Evolutionary conservation across 441 rosid species (phyloP).

Genomic region (Croton setiger): DNA sequence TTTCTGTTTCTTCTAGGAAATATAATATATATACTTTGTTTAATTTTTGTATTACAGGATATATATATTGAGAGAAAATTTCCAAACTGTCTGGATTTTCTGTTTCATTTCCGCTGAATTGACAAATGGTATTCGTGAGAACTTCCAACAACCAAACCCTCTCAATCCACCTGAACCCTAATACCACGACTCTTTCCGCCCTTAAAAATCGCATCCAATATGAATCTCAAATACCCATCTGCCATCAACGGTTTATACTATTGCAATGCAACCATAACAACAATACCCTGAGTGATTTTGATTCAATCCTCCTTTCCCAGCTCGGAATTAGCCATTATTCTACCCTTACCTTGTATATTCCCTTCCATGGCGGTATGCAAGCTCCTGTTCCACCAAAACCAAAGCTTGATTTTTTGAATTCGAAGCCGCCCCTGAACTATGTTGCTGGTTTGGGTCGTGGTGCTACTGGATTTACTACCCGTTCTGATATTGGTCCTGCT

Average conservation of each 20-base stretch:
- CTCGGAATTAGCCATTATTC: slow-evolving; percentile 48
- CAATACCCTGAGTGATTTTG: too few relatives aligned
- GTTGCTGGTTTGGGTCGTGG: slow-evolving; percentile 97
- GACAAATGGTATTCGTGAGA: slow-evolving; percentile 69
- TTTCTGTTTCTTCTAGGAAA: too few relatives aligned
- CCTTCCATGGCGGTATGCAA: slow-evolving; percentile 62
- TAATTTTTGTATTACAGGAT: too few relatives aligned
- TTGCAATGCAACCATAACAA: background rate
- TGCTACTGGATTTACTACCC: slow-evolving; percentile 91
- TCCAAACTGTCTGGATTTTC: too few relatives aligned
- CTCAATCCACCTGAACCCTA: slow-evolving; percentile 45
- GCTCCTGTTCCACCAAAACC: slow-evolving; percentile 33
- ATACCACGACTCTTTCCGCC: slow-evolving; percentile 45
- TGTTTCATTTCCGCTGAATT: too few relatives aligned
- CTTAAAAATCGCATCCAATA: slow-evolving; percentile 47
- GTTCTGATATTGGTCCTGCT: slow-evolving; percentile 93
- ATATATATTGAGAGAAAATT: too few relatives aligned
- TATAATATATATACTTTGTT: too few relatives aligned
- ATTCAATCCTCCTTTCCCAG: slow-evolving; percentile 38
- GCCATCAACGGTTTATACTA: slow-evolving; percentile 38
- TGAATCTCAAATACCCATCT: slow-evolving; percentile 37
- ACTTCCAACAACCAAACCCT: slow-evolving; percentile 49
- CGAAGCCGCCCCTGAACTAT: slow-evolving; percentile 80
- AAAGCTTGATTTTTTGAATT: slow-evolving; percentile 80
- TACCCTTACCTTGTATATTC: slow-evolving; percentile 60